Conservation (phyloP, 352 stramenopile genomes). For the Globisporangium megalacanthum region DNA sequence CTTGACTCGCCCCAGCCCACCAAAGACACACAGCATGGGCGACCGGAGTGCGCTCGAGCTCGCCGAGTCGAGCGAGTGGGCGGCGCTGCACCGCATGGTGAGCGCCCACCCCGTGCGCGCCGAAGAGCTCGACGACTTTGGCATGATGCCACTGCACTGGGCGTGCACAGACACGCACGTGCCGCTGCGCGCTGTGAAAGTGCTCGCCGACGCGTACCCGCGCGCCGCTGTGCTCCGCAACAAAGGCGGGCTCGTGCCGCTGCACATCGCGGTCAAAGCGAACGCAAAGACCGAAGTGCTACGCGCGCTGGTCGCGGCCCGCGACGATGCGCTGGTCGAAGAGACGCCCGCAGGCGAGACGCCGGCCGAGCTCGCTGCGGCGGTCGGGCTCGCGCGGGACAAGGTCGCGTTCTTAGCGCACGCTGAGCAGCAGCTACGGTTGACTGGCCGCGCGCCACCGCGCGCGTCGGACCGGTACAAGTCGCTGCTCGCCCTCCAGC, state of each 20-base stretch:
- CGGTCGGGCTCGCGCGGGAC: conserved; percentile 40
- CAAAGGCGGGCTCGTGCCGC: conserved; percentile 67
- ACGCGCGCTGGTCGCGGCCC: conserved; percentile 36
- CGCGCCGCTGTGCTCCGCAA: conserved; percentile 54
- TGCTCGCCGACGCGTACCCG: conserved; percentile 58
- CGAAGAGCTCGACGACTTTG: conserved; percentile 80
- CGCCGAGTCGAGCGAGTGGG: conserved; percentile 68
- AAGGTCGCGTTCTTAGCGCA: conserved; percentile 42
- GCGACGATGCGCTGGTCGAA: conserved; percentile 47
- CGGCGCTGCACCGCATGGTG: conserved; percentile 56
- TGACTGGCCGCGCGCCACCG: conserved; percentile 33
- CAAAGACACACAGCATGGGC: neutral
- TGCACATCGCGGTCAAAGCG: conserved; percentile 83
- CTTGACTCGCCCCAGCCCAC: too few species aligned
- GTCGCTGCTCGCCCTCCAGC: conserved; percentile 12
- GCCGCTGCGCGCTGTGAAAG: conserved; percentile 57
- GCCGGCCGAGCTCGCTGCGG: conserved; percentile 51
- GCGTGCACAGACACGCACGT: conserved; percentile 75
- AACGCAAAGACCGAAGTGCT: conserved; percentile 64
- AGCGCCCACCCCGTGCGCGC: conserved; percentile 40
- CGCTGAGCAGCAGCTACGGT: conserved; percentile 39
- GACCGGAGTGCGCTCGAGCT: conserved; percentile 58
- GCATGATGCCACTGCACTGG: conserved; percentile 85
- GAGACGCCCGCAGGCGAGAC: conserved; percentile 74
- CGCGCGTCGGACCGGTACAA: conserved; percentile 49